Conservation (phyloP, 1,284 basidiomycete species). For the Moesziomyces antarcticus region DNA sequence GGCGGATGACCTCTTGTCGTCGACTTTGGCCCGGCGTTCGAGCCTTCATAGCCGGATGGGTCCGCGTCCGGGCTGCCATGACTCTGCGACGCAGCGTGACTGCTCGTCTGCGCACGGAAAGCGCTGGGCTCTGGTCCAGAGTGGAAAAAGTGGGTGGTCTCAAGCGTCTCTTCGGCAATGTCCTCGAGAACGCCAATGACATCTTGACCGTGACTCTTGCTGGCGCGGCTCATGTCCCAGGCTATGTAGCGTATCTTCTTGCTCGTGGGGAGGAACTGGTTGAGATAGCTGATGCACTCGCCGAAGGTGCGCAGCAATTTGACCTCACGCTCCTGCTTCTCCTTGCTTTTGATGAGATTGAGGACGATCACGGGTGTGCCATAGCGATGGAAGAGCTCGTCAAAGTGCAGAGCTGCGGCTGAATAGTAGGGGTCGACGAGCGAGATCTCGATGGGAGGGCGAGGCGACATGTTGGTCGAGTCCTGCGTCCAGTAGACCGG, state of each 20-base stretch:
- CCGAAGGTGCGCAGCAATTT: slow-evolving; percentile 92
- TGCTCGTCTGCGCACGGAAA: slow-evolving; percentile 3
- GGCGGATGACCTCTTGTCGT: not conserved
- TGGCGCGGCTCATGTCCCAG: slow-evolving; percentile 82
- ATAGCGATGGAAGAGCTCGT: slow-evolving; percentile 89
- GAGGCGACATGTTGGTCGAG: slow-evolving; percentile 85
- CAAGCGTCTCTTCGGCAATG: slow-evolving; percentile 91
- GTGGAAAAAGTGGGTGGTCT: slow-evolving; percentile 93
- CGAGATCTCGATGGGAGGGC: slow-evolving; percentile 89
- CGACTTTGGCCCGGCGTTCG: not conserved
- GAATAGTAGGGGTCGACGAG: slow-evolving; percentile 96
- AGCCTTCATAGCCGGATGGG: not conserved
- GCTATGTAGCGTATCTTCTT: slow-evolving; percentile 91
- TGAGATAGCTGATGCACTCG: slow-evolving; percentile 90
- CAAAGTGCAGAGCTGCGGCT: slow-evolving; percentile 92
- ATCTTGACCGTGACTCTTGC: slow-evolving; percentile 86
- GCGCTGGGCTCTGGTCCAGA: slow-evolving; percentile 68
- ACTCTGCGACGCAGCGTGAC: not conserved
- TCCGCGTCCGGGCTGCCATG: not conserved
- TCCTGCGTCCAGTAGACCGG: slow-evolving; percentile 97
- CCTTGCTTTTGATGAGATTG: slow-evolving; percentile 82
- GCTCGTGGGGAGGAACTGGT: slow-evolving; percentile 84
- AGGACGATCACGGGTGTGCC: slow-evolving; percentile 90
- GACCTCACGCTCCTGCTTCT: slow-evolving; percentile 84
- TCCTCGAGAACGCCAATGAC: slow-evolving; percentile 96